Conservation (phyloP, 2,329 filamentous ascomycete species). For the Nectriaceae sp. region DNA sequence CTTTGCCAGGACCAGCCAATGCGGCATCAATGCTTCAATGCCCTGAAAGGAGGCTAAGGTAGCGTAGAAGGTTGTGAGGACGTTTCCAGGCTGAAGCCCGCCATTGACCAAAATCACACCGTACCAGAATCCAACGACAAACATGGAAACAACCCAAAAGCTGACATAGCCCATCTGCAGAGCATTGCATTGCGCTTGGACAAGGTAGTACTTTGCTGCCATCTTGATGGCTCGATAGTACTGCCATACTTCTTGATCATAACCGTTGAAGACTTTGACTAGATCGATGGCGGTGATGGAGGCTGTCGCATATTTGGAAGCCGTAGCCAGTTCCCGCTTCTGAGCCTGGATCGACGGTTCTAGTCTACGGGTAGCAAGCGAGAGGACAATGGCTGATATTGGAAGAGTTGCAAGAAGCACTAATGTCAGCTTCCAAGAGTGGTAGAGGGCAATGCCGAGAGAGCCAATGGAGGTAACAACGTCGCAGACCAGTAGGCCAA, state of each 20-base stretch:
- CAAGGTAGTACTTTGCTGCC: slow-evolving; percentile 64
- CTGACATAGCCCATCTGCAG: slow-evolving; percentile 73
- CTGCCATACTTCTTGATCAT: slow-evolving; percentile 66
- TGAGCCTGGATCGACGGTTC: slow-evolving; percentile 70
- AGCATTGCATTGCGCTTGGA: slow-evolving; percentile 69
- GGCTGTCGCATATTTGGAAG: slow-evolving; percentile 71
- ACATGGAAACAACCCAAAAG: slow-evolving; percentile 75
- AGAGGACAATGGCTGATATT: slow-evolving; percentile 62
- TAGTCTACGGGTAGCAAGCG: slow-evolving; percentile 60
- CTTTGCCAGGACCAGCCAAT: slow-evolving; percentile 76
- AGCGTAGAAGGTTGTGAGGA: slow-evolving; percentile 85
- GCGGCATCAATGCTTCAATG: slow-evolving; percentile 72
- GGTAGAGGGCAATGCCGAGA: slow-evolving; percentile 72
- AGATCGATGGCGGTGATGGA: slow-evolving; percentile 76
- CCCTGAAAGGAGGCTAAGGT: slow-evolving; percentile 76
- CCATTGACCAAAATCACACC: slow-evolving; percentile 69
- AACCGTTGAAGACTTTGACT: slow-evolving; percentile 83
- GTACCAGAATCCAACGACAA: slow-evolving; percentile 90
- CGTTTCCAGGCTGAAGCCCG: slow-evolving; percentile 62
- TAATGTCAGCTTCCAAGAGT: slow-evolving; percentile 82
- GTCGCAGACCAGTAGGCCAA: slow-evolving; percentile 70
- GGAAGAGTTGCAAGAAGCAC: slow-evolving; percentile 76
- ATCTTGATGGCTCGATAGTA: slow-evolving; percentile 60
- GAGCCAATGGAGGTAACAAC: slow-evolving; percentile 65
- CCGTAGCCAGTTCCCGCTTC: slow-evolving; percentile 64